Base-by-base conservation (phyloP, 495 filamentous ascomycete species). In the Annulohypoxylon maeteangense region DNA sequence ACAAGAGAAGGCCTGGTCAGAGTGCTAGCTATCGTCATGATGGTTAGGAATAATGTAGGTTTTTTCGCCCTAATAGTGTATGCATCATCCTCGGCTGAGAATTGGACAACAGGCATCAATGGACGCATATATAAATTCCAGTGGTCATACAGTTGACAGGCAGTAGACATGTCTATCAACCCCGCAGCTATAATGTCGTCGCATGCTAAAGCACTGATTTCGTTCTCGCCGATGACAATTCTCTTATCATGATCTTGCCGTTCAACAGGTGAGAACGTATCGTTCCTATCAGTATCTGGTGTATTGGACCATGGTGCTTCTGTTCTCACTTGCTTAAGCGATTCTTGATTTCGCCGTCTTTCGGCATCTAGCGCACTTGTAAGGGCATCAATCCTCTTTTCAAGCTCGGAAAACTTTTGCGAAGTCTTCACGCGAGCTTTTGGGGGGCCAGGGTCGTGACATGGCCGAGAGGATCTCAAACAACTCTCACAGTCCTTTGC, bases 401-500 rank as follows among this genome's bases (percentile, higher is more conserved):
- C 70, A 4, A 72, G 65, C 60, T 72, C 70, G 8, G 20, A 59
- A 31, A 72, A 72, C 38, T 65, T 67, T 14, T 72, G 70, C 3
- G 70, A 72, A 32, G 70, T 67, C 18, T 68, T 72, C 59, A 68
- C 12, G 20, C 70, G 64, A 22, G 70, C 65, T 20, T 72, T 72
- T 14, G 70, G 70, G 4, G 70, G 70, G 0, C 70, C 70, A 1
- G 70, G 70, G 44, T 72, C 70, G 32, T 72, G 70, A 53, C 70
- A 72, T 18, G 64, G 64, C 12, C 70, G 42, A 4, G 70, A 67
- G 32, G 56, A 44, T 54, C 70, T 72, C 6, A 72, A 40, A 55
- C 70, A 72, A 25, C 34, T 47, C 29, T 72, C 70, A 31, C 70
- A 72, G 29, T 64, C 54, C 44, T 38, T 67, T 1, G 70, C 60